Percentiles rank a stretch among this genome's conserved stretches.
These are phyloP conservation scores for Pilasporangium apinafurcum DNA, from an alignment of 352 stramenopile genomes.

Conservation along the genomic window DNA sequence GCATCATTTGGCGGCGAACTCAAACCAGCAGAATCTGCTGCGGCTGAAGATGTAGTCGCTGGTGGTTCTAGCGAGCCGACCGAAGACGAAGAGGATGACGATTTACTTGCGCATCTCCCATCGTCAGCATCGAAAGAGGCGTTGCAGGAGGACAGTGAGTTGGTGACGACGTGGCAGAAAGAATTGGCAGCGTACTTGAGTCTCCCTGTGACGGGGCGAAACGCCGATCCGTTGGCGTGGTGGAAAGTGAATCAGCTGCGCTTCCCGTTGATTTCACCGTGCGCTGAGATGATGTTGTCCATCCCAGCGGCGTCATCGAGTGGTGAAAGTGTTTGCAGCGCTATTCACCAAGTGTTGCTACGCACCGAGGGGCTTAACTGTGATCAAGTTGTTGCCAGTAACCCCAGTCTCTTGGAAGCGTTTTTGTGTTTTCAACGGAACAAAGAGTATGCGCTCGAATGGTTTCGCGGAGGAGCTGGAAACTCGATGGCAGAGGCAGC, in stretches of 20 bases:
- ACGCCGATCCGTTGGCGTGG: slow-evolving; percentile 66
- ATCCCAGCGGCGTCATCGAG: slow-evolving; percentile 59
- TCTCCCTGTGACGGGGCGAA: slow-evolving; percentile 63
- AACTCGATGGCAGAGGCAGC: slow-evolving; percentile 14
- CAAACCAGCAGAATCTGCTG: not conserved
- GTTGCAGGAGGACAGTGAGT: slow-evolving; percentile 33
- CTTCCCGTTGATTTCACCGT: slow-evolving; percentile 71
- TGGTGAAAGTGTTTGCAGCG: slow-evolving; percentile 37
- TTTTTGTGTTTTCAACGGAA: slow-evolving; percentile 84
- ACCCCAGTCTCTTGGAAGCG: slow-evolving; percentile 52
- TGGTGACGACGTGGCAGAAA: slow-evolving; percentile 65
- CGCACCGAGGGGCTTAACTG: slow-evolving; percentile 38
- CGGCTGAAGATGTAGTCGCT: slow-evolving; percentile 1
- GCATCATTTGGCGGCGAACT: slow-evolving; percentile 9
- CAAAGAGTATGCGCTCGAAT: slow-evolving; percentile 66
- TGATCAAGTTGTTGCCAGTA: slow-evolving; percentile 36
- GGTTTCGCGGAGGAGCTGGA: slow-evolving; percentile 47
- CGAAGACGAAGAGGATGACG: slow-evolving; percentile 61
- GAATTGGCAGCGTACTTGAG: slow-evolving; percentile 69
- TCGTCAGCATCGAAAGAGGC: slow-evolving; percentile 48
- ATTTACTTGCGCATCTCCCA: slow-evolving; percentile 61
- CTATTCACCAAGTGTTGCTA: slow-evolving; percentile 47
- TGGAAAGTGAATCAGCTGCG: slow-evolving; percentile 77
- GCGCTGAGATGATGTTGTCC: slow-evolving; percentile 68
- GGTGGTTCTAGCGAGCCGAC: slow-evolving; percentile 13